Evolutionary conservation across 1,284 basidiomycete genomes (phyloP).

Genomic region (Cutaneotrichosporon mucoides): DNA sequence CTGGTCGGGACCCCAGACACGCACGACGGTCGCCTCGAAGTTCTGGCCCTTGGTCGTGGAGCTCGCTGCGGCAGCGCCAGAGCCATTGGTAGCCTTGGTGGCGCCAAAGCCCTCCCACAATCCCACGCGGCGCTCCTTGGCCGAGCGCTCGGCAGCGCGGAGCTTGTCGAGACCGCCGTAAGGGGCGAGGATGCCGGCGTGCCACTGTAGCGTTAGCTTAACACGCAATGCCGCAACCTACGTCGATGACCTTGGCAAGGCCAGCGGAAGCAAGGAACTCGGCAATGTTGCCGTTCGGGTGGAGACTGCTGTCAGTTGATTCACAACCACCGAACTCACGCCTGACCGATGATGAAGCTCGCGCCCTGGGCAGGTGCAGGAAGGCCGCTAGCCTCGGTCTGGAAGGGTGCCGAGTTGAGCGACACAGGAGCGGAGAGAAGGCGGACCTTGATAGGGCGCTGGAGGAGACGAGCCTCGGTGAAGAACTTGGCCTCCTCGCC

Average conservation of each 20-base stretch:
- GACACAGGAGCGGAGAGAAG: conserved; percentile 79
- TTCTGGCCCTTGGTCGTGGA: conserved; percentile 52
- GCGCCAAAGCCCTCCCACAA: conserved; percentile 67
- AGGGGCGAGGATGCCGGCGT: conserved; percentile 85
- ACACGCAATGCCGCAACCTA: conserved; percentile 13
- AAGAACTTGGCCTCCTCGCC: conserved; percentile 94
- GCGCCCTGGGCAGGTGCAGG: conserved; percentile 56
- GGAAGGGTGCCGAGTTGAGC: conserved; percentile 74
- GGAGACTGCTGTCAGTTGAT: conserved; percentile 54
- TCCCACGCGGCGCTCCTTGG: conserved; percentile 74
- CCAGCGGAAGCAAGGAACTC: conserved; percentile 81
- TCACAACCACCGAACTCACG: conserved; percentile 42
- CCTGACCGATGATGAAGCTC: conserved; percentile 83
- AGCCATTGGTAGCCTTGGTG: conserved; percentile 53
- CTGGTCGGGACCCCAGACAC: conserved; percentile 91
- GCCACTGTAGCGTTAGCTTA: conserved; percentile 58
- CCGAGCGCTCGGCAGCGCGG: conserved; percentile 74
- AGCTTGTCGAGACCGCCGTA: conserved; percentile 78
- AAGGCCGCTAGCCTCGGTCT: conserved; percentile 54
- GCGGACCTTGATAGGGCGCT: conserved; percentile 79
- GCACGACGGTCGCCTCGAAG: conserved; percentile 79
- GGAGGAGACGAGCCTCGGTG: conserved; percentile 85
- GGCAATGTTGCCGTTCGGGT: conserved; percentile 91
- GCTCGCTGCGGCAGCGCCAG: conserved; percentile 22
- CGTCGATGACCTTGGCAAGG: conserved; percentile 83